These are phyloP conservation scores for Raffaelea ambrosiae DNA, from an alignment of 2,329 filamentous ascomycete genomes.

Conservation along the genomic window DNA sequence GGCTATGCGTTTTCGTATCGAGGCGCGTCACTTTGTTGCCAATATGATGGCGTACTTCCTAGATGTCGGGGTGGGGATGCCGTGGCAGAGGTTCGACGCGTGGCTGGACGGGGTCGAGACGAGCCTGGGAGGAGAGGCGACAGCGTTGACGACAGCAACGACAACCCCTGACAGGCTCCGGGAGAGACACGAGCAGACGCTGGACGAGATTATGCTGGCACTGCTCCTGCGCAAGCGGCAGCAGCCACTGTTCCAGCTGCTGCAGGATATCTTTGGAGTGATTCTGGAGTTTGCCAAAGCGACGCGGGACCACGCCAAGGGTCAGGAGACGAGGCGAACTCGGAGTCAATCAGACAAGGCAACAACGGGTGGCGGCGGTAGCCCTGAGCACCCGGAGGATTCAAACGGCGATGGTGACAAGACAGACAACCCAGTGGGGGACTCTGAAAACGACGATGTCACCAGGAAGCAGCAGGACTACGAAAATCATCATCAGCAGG, in stretches of 20 bases:
- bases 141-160: not conserved
- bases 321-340: not conserved
- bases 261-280: conserved; percentile 67
- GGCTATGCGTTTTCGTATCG: conserved; percentile 54
- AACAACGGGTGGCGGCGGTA: conserved; percentile 5
- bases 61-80: conserved; percentile 62
- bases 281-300: conserved; percentile 64
- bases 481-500: too few species aligned
- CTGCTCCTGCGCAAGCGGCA: conserved; percentile 69
- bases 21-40: conserved; percentile 72
- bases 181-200: conserved; percentile 60
- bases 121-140: conserved; percentile 33
- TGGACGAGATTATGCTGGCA: conserved; percentile 68
- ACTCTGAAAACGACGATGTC: too few species aligned
- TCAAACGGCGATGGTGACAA: conserved; percentile 21
- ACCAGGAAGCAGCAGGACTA: too few species aligned
- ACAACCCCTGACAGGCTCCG: conserved; percentile 57
- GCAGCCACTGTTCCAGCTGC: conserved; percentile 58
- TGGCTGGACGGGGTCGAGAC: conserved; percentile 57
- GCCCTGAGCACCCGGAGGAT: conserved; percentile 13
- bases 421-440: too few species aligned
- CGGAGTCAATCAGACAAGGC: not conserved
- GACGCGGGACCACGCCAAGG: conserved; percentile 28
- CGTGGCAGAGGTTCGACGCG: conserved; percentile 63
- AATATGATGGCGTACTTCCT: conserved; percentile 70